Percentiles rank a stretch among this genome's conserved stretches.
phyloP scores from a whole-genome alignment of 768 basidiomycete genomes.

The Boletus sensibilis region DNA sequence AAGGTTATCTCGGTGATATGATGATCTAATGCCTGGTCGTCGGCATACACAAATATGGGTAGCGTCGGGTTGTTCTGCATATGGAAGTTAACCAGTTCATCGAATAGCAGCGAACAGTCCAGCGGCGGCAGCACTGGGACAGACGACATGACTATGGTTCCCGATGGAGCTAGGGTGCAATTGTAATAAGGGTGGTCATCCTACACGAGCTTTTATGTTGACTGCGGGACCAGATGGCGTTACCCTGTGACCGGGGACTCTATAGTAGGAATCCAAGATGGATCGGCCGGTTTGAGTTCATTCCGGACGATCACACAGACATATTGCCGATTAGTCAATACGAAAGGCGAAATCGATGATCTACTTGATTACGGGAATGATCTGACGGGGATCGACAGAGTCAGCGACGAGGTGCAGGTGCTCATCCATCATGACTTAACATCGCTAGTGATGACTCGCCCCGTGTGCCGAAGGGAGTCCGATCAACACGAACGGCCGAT shows the following conservation, averaged over 20 bases:
- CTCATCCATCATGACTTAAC: neutral
- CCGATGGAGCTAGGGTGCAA: neutral
- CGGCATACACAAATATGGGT: conserved; percentile 14
- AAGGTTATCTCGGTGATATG: conserved; percentile 9
- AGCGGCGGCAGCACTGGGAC: conserved; percentile 10
- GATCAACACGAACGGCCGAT: neutral
- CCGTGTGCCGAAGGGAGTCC: neutral
- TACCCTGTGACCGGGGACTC: neutral
- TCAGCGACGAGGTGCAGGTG: neutral
- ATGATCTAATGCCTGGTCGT: conserved; percentile 12
- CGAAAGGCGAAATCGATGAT: neutral
- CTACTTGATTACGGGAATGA: neutral
- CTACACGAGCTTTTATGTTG: neutral
- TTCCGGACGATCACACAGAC: neutral
- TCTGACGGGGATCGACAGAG: neutral
- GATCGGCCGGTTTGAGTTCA: neutral
- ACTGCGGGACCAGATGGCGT: neutral
- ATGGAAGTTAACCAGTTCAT: conserved; percentile 19
- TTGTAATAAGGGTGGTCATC: neutral
- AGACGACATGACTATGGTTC: conserved; percentile 1
- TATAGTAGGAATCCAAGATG: neutral
- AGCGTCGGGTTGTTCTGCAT: conserved; percentile 12
- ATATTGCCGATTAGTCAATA: neutral
- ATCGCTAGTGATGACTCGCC: neutral
- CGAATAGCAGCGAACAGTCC: conserved; percentile 16